Base-by-base conservation (phyloP, 2,329 filamentous ascomycete species). In the Calonectria fujianensis region DNA sequence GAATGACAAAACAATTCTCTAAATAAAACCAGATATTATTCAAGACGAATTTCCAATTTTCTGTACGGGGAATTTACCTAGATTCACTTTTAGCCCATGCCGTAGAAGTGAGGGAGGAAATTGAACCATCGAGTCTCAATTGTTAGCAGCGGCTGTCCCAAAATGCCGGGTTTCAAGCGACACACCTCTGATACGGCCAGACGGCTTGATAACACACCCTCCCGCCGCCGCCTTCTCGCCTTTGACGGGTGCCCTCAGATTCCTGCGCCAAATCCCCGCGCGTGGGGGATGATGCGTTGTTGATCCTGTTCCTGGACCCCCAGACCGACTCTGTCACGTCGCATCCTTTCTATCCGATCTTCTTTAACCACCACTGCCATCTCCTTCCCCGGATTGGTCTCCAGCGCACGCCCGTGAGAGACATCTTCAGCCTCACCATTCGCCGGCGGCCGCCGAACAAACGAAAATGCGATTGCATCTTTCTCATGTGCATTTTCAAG, bases 391-490 rank as follows among this genome's bases (percentile, higher is more conserved):
- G 50, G 52, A 27, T 59, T 63, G 57, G 57, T 20, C 35, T 65
- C 29, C 39, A n/a, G 29, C 24, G 50, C 59, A 41, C 57, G n/a
- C 27, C 5, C 29, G 18, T 54, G 51, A 27, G 51, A 63, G 68
- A 51, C 67, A 29, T 41, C 51, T 48, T 24, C 14, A 29, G 37
- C 27, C 45, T 73, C 70, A 52, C 57, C 72, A 70, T 35, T 32
- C 61, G 67, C 72, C 72, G 67, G 31, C 72, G 67, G 67, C 72
- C 45, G 51, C 67, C 51, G 72, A 67, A 70, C 18, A 35, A 50
- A 35, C 48, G 59, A 74, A 37, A 24, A 74, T 70, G 67, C 31
- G 35, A 32, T n/a, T 50, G 27, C 27, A 35, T 35, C 35, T 66
- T 32, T 7, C 27, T 51, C 35, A 24, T 66, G 45, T 54, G 41